phyloP scores from a whole-genome alignment of 768 basidiomycete species.

The Saitozyma podzolica region DNA sequence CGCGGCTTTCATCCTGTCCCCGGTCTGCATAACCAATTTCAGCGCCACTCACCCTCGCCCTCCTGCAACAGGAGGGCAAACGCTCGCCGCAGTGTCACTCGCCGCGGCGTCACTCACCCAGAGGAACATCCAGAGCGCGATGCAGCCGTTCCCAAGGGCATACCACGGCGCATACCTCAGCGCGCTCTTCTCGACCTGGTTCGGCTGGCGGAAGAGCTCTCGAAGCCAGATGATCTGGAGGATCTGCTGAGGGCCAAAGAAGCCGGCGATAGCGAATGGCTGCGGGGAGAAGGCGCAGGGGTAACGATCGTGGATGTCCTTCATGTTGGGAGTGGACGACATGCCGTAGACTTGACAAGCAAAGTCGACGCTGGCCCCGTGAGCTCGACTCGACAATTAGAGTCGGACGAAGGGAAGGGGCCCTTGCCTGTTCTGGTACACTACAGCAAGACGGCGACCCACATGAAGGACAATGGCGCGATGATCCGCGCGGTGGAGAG shows the following conservation, averaged over 20 bases:
- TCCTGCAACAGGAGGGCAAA: not conserved
- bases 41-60: not conserved
- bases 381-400: not conserved
- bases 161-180: conserved; percentile 41
- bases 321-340: conserved; percentile 46
- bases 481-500: conserved; percentile 41
- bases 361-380: conserved; percentile 34
- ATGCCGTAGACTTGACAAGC: conserved; percentile 41
- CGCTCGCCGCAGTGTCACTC: not conserved
- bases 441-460: not conserved
- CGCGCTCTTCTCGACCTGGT: conserved; percentile 32
- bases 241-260: conserved; percentile 48
- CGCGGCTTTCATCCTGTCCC: conserved; percentile 42
- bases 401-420: not conserved
- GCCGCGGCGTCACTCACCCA: conserved; percentile 34
- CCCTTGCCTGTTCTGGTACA: not conserved
- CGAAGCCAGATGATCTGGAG: conserved; percentile 45
- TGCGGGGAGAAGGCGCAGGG: conserved; percentile 45
- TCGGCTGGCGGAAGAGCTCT: conserved; percentile 34
- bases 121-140: conserved; percentile 47
- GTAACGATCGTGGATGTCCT: conserved; percentile 42
- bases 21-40: conserved; percentile 20
- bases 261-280: conserved; percentile 46
- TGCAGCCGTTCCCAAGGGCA: conserved; percentile 41
- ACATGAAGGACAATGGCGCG: conserved; percentile 39